Conservation (phyloP, 176 grass and related monocot genomes). For the Ampelocalamus luodianensis region DNA sequence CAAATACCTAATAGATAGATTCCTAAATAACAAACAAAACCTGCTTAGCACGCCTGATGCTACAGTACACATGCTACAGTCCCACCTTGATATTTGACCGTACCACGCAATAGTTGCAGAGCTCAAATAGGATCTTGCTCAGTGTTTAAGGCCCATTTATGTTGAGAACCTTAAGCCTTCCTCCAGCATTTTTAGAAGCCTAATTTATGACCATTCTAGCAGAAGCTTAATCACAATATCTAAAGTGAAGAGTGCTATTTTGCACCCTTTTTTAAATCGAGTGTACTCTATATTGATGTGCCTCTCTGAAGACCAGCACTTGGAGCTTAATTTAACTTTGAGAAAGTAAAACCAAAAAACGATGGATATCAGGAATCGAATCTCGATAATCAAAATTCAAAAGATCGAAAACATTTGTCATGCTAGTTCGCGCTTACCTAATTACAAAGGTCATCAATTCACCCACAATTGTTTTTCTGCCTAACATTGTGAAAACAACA, state of each 20-base stretch:
- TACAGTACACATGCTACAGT: too few species aligned
- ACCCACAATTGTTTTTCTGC: not conserved
- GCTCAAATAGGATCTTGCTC: not conserved
- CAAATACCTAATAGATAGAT: too few species aligned
- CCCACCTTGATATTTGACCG: too few species aligned
- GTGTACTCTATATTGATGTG: not conserved
- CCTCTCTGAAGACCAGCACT: not conserved
- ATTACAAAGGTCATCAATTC: not conserved
- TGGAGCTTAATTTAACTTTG: not conserved
- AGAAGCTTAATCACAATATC: not conserved
- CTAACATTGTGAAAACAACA: not conserved
- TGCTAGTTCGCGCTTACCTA: not conserved
- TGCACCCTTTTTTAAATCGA: not conserved
- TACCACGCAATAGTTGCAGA: not conserved
- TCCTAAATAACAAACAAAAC: too few species aligned
- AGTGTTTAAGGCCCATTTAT: not conserved
- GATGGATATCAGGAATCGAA: not conserved
- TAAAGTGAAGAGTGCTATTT: not conserved
- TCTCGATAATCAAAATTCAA: not conserved
- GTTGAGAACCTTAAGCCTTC: not conserved
- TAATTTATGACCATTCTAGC: not conserved
- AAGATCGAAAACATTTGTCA: not conserved
- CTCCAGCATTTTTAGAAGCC: not conserved
- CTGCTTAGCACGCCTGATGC: too few species aligned
- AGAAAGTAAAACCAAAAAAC: conserved; percentile 1